Conservation (phyloP, 176 grass and related monocot species). For the Eragrostis nindensis region DNA sequence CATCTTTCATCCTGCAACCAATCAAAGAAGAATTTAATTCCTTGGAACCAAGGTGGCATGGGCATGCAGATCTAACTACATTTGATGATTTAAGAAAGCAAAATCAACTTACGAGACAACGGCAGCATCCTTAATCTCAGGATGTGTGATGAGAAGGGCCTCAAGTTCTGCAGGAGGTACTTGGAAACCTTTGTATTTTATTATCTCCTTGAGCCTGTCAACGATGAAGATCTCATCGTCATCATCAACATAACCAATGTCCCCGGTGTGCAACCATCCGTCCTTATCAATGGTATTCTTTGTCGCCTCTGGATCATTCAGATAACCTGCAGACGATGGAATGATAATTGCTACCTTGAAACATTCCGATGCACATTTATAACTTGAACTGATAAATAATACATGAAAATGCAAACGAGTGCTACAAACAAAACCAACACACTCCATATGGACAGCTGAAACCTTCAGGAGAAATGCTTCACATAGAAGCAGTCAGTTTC, state of each 20-base stretch:
- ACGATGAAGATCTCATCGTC: constrained; percentile 95
- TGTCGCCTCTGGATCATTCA: constrained; percentile 80
- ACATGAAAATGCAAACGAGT: background rate
- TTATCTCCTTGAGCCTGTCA: constrained; percentile 95
- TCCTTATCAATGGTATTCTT: constrained; percentile 88
- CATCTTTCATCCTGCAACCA: constrained; percentile 80
- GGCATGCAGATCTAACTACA: background rate
- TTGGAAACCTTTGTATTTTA: constrained; percentile 96
- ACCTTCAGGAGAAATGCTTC: background rate
- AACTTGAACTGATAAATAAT: background rate
- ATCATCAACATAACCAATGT: constrained; percentile 83
- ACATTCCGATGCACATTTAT: background rate
- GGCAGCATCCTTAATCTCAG: constrained; percentile 77
- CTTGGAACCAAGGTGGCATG: background rate
- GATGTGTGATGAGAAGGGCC: constrained; percentile 82
- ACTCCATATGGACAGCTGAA: background rate
- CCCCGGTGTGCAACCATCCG: constrained; percentile 91
- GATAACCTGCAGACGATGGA: constrained; percentile 69
- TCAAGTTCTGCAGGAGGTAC: constrained; percentile 93
- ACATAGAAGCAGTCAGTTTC: background rate
- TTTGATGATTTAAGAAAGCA: background rate
- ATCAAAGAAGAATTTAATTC: constrained; percentile 21
- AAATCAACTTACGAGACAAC: constrained; percentile 78
- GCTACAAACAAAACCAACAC: background rate
- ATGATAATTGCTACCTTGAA: background rate